A percentile compares a stretch with the other conserved stretches of the same genome.
These are phyloP conservation scores for Pseudogymnoascus sp. DNA, from an alignment of 2,329 filamentous ascomycete genomes.

Conservation along the genomic window DNA sequence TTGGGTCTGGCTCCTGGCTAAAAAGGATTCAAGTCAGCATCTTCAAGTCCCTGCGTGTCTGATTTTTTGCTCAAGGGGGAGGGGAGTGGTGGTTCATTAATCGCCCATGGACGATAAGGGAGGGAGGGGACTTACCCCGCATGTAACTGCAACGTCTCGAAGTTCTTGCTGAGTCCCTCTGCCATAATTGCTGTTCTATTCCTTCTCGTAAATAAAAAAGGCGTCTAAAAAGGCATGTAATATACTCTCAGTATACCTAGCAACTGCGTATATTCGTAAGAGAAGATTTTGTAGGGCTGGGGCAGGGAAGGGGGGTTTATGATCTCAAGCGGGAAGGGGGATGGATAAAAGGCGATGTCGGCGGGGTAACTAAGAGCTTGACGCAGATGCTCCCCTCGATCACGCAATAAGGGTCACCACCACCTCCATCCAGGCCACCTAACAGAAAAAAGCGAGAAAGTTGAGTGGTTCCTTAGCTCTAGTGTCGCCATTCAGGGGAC, in stretches of 20 bases:
- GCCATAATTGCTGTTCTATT: background rate
- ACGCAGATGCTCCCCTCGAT: background rate
- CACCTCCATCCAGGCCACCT: background rate
- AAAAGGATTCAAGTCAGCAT: slow-evolving; percentile 12
- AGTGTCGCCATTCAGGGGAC: too few relatives aligned
- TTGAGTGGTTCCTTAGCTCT: background rate
- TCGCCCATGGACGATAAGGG: background rate
- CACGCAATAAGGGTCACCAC: background rate
- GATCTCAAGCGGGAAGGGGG: background rate
- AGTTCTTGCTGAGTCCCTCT: slow-evolving; percentile 48
- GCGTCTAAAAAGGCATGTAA: background rate
- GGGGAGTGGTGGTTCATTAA: background rate
- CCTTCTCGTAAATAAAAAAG: background rate
- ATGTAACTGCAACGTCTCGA: slow-evolving; percentile 80
- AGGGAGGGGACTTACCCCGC: slow-evolving; percentile 51
- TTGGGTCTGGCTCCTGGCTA: slow-evolving; percentile 70
- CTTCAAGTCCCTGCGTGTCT: slow-evolving; percentile 3
- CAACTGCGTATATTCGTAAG: background rate
- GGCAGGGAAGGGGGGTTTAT: background rate
- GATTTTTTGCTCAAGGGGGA: slow-evolving; percentile 10
- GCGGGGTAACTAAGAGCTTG: background rate
- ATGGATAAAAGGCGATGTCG: background rate
- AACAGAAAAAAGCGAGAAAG: background rate
- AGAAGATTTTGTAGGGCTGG: background rate
- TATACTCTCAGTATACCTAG: background rate